Conservation (phyloP, 495 filamentous ascomycete genomes). For the Penicillium ochrochloron region DNA sequence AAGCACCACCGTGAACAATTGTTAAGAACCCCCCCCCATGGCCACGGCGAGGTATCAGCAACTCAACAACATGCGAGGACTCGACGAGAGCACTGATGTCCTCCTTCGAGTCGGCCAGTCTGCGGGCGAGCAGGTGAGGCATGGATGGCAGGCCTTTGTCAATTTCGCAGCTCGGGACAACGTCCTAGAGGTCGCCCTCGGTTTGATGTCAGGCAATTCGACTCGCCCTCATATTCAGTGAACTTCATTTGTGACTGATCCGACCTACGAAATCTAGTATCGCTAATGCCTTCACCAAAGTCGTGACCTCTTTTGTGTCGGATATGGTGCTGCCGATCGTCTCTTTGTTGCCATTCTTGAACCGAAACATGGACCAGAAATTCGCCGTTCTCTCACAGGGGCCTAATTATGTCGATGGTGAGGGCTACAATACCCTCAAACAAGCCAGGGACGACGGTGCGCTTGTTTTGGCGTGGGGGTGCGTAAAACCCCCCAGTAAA, state of each 20-base stretch:
- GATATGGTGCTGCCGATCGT: conserved; percentile 73
- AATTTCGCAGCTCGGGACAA: conserved; percentile 77
- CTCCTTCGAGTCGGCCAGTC: conserved; percentile 36
- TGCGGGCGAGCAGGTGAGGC: conserved; percentile 40
- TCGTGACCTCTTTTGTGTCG: conserved; percentile 73
- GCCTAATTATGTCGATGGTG: conserved; percentile 45
- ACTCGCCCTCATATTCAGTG: neutral
- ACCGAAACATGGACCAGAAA: conserved; percentile 75
- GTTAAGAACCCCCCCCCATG: neutral
- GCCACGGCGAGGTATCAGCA: neutral
- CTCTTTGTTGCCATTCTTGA: conserved; percentile 68
- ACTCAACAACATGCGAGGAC: conserved; percentile 35
- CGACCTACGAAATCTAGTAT: conserved; percentile 48
- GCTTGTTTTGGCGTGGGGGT: conserved; percentile 74
- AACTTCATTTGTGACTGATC: neutral
- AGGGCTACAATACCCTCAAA: conserved; percentile 70
- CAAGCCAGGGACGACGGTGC: conserved; percentile 73
- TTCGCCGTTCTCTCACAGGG: conserved; percentile 68
- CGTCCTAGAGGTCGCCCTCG: conserved; percentile 75
- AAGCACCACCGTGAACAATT: neutral
- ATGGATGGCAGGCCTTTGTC: conserved; percentile 64
- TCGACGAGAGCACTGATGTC: conserved; percentile 35
- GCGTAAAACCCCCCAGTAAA: conserved; percentile 14
- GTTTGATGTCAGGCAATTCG: conserved; percentile 62
- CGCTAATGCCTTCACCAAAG: conserved; percentile 71